These are phyloP conservation scores for Candida tropicalis DNA, from an alignment of 1,139 yeast genomes.

Conservation along the genomic window DNA sequence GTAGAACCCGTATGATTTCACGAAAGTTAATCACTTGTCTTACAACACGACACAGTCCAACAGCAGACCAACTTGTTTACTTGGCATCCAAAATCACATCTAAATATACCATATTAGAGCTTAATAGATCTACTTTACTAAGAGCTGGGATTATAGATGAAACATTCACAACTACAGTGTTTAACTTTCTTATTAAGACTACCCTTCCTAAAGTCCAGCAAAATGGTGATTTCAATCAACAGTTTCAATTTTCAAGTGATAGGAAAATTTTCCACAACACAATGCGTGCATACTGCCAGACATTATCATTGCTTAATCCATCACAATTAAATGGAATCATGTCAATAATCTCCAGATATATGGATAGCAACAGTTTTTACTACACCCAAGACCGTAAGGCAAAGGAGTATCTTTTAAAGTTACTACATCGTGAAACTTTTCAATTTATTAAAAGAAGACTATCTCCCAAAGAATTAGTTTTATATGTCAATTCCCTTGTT, in stretches of 20 bases:
- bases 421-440: constrained; percentile 21
- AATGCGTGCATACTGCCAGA: constrained; percentile 32
- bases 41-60: neutral
- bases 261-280: constrained; percentile 28
- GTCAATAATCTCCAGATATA: constrained; percentile 17
- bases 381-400: constrained; percentile 9
- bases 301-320: constrained; percentile 28
- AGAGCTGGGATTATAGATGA: constrained; percentile 10
- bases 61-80: constrained; percentile 2
- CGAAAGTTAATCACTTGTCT: constrained; percentile 6
- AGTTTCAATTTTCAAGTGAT: constrained; percentile 6
- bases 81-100: constrained; percentile 4
- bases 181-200: constrained; percentile 7
- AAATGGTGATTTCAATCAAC: constrained; percentile 22
- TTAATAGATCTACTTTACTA: constrained; percentile 14
- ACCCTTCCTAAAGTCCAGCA: constrained; percentile 6
- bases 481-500: constrained; percentile 20
- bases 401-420: constrained; percentile 11
- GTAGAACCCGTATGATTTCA: neutral
- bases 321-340: constrained; percentile 20
- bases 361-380: constrained; percentile 18
- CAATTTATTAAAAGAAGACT: constrained; percentile 22
- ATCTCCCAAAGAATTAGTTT: constrained; percentile 12
- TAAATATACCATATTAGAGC: constrained; percentile 14
- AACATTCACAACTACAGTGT: constrained; percentile 6